Conservation (phyloP, 805 yeast genomes). For the Saccharomycopsis capsularis region DNA sequence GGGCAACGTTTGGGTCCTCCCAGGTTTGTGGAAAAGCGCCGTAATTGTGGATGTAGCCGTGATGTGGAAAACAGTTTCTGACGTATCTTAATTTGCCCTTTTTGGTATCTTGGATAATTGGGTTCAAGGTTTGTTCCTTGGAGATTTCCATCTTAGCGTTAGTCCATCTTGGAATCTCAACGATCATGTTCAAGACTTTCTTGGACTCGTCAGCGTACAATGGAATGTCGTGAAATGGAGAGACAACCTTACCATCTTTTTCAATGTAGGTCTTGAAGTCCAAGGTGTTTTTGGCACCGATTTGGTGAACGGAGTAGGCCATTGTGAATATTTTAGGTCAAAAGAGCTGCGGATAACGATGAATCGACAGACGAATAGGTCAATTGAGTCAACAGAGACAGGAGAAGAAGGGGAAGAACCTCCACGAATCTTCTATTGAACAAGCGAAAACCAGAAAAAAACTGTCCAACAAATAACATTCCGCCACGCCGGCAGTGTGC, state of each 20-base stretch:
- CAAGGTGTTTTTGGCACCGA: conserved; percentile 93
- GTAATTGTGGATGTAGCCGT: conserved; percentile 96
- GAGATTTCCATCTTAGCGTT: conserved; percentile 95
- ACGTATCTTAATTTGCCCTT: conserved; percentile 95
- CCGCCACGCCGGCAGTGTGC: too few relatives aligned
- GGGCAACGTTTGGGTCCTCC: conserved; percentile 65
- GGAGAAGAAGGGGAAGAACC: too few relatives aligned
- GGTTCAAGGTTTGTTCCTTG: conserved; percentile 79
- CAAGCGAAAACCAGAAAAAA: too few relatives aligned
- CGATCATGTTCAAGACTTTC: conserved; percentile 82
- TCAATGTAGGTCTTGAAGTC: conserved; percentile 90
- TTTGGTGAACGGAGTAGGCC: conserved; percentile 83
- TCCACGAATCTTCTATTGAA: too few relatives aligned
- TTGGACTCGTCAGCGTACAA: conserved; percentile 90
- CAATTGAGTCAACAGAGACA: too few relatives aligned
- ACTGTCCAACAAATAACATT: too few relatives aligned
- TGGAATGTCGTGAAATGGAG: conserved; percentile 93
- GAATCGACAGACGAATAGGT: too few relatives aligned
- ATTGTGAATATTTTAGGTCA: too few relatives aligned
- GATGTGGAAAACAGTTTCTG: conserved; percentile 97
- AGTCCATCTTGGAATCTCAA: conserved; percentile 98
- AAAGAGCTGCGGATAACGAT: too few relatives aligned
- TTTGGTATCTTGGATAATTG: conserved; percentile 94
- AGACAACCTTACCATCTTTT: conserved; percentile 87
- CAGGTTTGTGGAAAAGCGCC: conserved; percentile 97